phyloP scores from a whole-genome alignment of 208 protist species.

The Naegleria lovaniensis region DNA sequence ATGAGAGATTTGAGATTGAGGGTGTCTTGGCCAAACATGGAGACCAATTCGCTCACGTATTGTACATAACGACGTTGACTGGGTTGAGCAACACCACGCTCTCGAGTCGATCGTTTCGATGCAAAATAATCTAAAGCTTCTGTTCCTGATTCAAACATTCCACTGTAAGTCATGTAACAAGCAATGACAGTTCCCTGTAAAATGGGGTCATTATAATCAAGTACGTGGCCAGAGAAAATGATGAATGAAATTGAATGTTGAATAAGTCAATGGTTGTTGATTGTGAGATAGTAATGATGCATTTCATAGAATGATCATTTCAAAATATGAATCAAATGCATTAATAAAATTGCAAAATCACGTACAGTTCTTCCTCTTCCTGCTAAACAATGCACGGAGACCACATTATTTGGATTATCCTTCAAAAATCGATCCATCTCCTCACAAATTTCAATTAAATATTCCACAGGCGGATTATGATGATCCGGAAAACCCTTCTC shows the following conservation, averaged over 20 bases:
- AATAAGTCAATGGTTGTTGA: too few species aligned
- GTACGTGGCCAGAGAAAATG: too few species aligned
- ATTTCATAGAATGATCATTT: neutral
- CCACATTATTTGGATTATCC: conserved; percentile 30
- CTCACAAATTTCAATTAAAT: conserved; percentile 27
- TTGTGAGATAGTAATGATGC: too few species aligned
- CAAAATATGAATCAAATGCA: neutral
- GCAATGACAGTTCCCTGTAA: conserved; percentile 35
- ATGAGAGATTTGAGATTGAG: neutral
- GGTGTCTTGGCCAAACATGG: neutral
- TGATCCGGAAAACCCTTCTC: conserved; percentile 34
- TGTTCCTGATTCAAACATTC: conserved; percentile 16
- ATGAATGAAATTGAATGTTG: too few species aligned
- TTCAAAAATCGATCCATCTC: conserved; percentile 28
- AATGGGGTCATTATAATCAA: too few species aligned
- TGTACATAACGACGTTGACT: conserved; percentile 20
- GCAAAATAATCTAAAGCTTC: conserved; percentile 35
- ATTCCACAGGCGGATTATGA: conserved; percentile 26
- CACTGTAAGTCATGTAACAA: conserved; percentile 29
- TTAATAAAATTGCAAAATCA: neutral
- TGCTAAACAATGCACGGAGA: conserved; percentile 35
- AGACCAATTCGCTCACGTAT: neutral
- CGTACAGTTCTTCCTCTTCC: conserved; percentile 31
- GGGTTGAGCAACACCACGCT: conserved; percentile 23
- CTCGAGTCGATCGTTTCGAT: neutral